phyloP scores from a whole-genome alignment of 129 eudicot species.

The Saussurea involucrata region DNA sequence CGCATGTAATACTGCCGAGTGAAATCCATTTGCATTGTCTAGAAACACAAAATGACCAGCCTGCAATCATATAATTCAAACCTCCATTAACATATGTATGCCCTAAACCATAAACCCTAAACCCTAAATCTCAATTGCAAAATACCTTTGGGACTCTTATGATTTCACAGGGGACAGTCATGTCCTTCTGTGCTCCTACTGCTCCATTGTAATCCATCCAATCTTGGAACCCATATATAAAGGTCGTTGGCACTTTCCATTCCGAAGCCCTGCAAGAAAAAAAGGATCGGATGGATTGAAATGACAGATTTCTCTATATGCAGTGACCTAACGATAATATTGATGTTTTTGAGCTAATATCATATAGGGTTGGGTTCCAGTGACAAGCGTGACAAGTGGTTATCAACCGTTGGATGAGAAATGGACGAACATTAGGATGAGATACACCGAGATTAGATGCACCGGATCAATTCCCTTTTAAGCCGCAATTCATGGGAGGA shows the following conservation, averaged over 20 bases:
- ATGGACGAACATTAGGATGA: too few relatives aligned
- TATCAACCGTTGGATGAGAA: too few relatives aligned
- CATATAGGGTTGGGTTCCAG: too few relatives aligned
- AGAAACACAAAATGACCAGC: constrained; percentile 76
- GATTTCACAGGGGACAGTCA: constrained; percentile 89
- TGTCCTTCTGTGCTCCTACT: constrained; percentile 70
- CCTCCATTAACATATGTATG: not conserved
- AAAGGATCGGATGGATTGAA: not conserved
- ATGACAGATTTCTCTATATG: too few relatives aligned
- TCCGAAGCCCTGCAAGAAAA: constrained; percentile 66
- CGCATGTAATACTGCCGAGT: constrained; percentile 73
- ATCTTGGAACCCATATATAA: constrained; percentile 81
- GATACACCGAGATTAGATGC: too few relatives aligned
- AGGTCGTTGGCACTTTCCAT: constrained; percentile 93
- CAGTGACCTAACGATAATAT: too few relatives aligned
- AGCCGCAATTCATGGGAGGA: too few relatives aligned
- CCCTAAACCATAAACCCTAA: not conserved
- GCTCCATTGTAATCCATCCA: constrained; percentile 95
- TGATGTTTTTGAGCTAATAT: too few relatives aligned
- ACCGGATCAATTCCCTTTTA: too few relatives aligned
- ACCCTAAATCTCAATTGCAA: not conserved
- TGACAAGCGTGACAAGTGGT: too few relatives aligned
- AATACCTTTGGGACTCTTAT: constrained; percentile 84
- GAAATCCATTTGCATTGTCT: constrained; percentile 75
- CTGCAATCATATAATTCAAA: constrained; percentile 32